Percentiles rank a stretch among this genome's conserved stretches.
phyloP scores from a whole-genome alignment of 2,329 filamentous ascomycete species.

The Fusarium equiseti region DNA sequence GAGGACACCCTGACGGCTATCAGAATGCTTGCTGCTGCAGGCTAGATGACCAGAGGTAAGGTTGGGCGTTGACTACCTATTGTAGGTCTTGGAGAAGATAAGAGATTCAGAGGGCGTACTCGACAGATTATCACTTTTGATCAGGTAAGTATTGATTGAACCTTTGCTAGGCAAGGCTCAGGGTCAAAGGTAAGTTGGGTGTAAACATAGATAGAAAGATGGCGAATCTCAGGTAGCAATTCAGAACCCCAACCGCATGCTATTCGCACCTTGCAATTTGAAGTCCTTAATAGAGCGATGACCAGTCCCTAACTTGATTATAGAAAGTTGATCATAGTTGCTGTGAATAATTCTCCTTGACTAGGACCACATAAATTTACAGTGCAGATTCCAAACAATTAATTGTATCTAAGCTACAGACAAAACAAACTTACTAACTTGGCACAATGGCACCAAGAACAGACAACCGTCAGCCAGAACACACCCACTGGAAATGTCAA shows the following conservation, averaged over 20 bases:
- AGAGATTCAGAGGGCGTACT: no score
- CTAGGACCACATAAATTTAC: no score
- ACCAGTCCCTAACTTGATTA: not conserved
- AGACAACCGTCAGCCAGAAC: not conserved
- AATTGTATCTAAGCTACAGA: no score
- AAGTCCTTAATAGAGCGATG: accelerated
- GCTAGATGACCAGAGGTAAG: not conserved
- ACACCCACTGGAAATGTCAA: not conserved
- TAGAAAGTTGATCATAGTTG: no score
- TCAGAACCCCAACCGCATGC: not conserved
- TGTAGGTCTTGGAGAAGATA: no score
- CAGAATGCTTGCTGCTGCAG: not conserved
- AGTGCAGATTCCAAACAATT: no score
- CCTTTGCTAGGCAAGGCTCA: no score
- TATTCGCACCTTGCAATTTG: no score
- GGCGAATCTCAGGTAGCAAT: not conserved
- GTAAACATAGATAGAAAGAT: not conserved
- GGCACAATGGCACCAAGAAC: not conserved
- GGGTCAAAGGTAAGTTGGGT: no score
- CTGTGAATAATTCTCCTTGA: no score
- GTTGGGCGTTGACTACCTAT: not conserved
- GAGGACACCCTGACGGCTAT: accelerated
- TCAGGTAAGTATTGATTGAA: not conserved
- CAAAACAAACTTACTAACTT: accelerated
- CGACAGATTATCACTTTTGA: no score